phyloP scores from a whole-genome alignment of 176 grass and related monocot species.

The Carex littledalei region DNA sequence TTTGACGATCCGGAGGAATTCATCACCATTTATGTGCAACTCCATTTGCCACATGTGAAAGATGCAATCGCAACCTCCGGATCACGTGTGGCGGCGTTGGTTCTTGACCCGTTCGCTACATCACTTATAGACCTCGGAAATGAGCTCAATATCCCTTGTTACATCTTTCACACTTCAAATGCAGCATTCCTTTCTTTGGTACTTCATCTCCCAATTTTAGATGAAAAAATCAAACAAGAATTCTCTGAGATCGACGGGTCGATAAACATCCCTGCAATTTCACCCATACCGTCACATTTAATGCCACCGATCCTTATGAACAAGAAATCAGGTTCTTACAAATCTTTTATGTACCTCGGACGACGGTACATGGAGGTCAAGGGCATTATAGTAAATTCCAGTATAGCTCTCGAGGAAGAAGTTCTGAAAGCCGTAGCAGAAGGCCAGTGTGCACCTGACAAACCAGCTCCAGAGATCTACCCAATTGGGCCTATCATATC shows the following conservation, averaged over 20 bases:
- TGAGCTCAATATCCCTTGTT: slow-evolving; percentile 31
- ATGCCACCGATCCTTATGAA: slow-evolving; percentile 29
- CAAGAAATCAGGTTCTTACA: slow-evolving; percentile 28
- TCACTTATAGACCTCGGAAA: slow-evolving; percentile 27
- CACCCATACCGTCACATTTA: slow-evolving; percentile 23
- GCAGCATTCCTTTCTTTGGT: slow-evolving; percentile 33
- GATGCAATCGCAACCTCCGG: slow-evolving; percentile 1
- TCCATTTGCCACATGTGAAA: slow-evolving; percentile 30
- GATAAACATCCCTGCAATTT: slow-evolving; percentile 37
- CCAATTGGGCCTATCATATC: slow-evolving; percentile 27
- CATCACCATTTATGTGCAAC: slow-evolving; percentile 39
- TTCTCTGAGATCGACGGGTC: slow-evolving; percentile 18
- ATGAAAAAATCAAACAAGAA: slow-evolving; percentile 17
- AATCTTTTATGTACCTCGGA: slow-evolving; percentile 20
- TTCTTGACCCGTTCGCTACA: slow-evolving; percentile 54
- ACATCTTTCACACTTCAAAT: slow-evolving; percentile 39
- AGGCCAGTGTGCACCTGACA: not conserved
- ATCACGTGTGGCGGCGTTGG: slow-evolving; percentile 20
- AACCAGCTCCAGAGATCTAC: slow-evolving; percentile 17
- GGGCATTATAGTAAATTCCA: slow-evolving; percentile 42
- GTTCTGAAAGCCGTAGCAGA: slow-evolving; percentile 7
- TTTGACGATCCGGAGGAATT: slow-evolving; percentile 40
- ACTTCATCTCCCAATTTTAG: slow-evolving; percentile 35
- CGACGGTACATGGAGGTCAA: slow-evolving; percentile 12
- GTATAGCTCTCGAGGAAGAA: slow-evolving; percentile 22